These are phyloP conservation scores for Saturnispora saitoi DNA, from an alignment of 805 yeast genomes.

Conservation along the genomic window DNA sequence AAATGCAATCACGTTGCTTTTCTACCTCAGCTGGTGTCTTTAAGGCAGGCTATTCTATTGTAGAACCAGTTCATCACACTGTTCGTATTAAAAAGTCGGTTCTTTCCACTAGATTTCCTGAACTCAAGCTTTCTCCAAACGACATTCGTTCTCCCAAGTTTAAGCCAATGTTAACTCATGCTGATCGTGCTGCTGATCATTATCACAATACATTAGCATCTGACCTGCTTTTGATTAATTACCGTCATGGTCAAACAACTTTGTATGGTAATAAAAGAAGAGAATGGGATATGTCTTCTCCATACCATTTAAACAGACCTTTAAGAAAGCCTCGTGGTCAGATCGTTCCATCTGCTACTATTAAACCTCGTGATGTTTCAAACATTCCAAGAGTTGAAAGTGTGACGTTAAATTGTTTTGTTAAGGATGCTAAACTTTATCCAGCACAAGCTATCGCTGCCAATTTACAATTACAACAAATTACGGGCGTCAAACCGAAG, in stretches of 20 bases:
- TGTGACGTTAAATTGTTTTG: conserved; percentile 72
- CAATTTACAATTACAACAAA: conserved; percentile 75
- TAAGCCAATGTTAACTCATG: conserved; percentile 65
- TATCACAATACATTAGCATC: conserved; percentile 65
- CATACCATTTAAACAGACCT: conserved; percentile 82
- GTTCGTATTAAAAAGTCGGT: conserved; percentile 66
- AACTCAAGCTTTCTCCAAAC: conserved; percentile 53
- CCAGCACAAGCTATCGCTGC: conserved; percentile 71
- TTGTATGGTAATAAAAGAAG: conserved; percentile 63
- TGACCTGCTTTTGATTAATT: conserved; percentile 71
- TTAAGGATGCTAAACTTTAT: conserved; percentile 59
- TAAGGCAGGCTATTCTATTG: conserved; percentile 59
- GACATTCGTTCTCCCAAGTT: conserved; percentile 76
- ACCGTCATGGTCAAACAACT: conserved; percentile 52
- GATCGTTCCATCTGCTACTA: conserved; percentile 63
- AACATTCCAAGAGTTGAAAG: conserved; percentile 66
- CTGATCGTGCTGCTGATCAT: conserved; percentile 73
- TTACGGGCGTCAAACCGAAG: conserved; percentile 82
- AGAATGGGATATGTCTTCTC: conserved; percentile 80
- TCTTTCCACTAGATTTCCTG: conserved; percentile 68
- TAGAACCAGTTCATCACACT: conserved; percentile 87
- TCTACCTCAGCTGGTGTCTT: conserved; percentile 28
- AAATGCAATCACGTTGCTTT: conserved; percentile 20
- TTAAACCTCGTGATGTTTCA: conserved; percentile 53
- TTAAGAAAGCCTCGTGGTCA: conserved; percentile 69